These are phyloP conservation scores for Chamaenerion angustifolium DNA, from an alignment of 345 rosid genomes.

Conservation along the genomic window DNA sequence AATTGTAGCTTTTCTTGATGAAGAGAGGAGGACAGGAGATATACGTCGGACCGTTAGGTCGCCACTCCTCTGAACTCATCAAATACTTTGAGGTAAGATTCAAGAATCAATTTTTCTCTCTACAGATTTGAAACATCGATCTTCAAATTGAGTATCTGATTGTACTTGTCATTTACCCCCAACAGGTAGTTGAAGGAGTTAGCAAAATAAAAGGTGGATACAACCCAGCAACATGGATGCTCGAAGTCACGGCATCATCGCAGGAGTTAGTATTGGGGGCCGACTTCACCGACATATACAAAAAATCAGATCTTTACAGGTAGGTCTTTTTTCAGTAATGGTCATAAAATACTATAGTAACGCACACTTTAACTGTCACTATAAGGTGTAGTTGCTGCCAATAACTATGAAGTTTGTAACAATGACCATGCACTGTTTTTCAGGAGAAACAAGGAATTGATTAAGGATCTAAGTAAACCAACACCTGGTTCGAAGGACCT, in stretches of 20 bases:
- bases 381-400: too few relatives aligned
- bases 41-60: slow-evolving; percentile 40
- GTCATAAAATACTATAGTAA: too few relatives aligned
- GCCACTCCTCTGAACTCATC: slow-evolving; percentile 22
- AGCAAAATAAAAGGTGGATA: slow-evolving; percentile 23
- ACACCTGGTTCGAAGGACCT: slow-evolving; percentile 22
- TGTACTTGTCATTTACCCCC: not conserved
- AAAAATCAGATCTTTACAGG: slow-evolving; percentile 13
- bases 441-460: slow-evolving; percentile 43
- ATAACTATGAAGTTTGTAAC: not conserved
- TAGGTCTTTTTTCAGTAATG: not conserved
- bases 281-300: slow-evolving; percentile 21
- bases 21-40: slow-evolving; percentile 42
- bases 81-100: slow-evolving; percentile 32
- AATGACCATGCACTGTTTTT: not conserved
- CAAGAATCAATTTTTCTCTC: not conserved
- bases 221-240: slow-evolving; percentile 51
- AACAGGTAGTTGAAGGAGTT: slow-evolving; percentile 26
- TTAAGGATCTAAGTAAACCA: slow-evolving; percentile 20
- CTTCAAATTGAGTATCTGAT: not conserved
- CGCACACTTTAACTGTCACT: too few relatives aligned
- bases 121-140: not conserved
- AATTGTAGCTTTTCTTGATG: slow-evolving; percentile 28
- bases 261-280: slow-evolving; percentile 17
- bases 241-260: slow-evolving; percentile 21